phyloP scores from a whole-genome alignment of 495 filamentous ascomycete genomes.

The Letharia columbiana region DNA sequence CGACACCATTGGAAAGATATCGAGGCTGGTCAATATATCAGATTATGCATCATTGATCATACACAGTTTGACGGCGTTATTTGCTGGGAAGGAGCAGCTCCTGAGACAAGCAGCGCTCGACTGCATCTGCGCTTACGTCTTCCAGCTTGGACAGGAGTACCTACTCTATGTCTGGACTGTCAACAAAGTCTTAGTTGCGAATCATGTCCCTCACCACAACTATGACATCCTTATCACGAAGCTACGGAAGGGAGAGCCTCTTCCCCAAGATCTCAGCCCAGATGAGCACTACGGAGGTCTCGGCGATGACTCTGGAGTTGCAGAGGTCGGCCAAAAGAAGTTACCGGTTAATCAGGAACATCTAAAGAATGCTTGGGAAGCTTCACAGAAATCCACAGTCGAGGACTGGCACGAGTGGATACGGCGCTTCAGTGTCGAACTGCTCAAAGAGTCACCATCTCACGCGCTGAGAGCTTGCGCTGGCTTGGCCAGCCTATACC shows the following conservation, averaged over 20 bases:
- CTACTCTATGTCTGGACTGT: constrained; percentile 85
- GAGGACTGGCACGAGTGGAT: constrained; percentile 99
- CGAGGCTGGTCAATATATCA: constrained; percentile 91
- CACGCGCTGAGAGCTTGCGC: constrained; percentile 91
- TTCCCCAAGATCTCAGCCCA: constrained; percentile 89
- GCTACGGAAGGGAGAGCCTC: constrained; percentile 82
- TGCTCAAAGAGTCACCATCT: constrained; percentile 91
- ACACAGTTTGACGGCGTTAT: constrained; percentile 74
- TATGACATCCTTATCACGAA: constrained; percentile 87
- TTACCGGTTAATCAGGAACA: constrained; percentile 94
- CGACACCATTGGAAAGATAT: constrained; percentile 90
- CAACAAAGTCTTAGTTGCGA: constrained; percentile 59
- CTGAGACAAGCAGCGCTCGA: constrained; percentile 83
- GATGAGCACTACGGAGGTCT: constrained; percentile 74
- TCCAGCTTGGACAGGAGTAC: constrained; percentile 92
- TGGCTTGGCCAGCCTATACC: constrained; percentile 80
- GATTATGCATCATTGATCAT: constrained; percentile 94
- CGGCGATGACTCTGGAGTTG: constrained; percentile 63
- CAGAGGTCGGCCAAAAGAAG: constrained; percentile 86
- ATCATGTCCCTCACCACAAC: constrained; percentile 73
- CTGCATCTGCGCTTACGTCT: constrained; percentile 88
- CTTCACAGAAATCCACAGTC: constrained; percentile 84
- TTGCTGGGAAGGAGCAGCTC: constrained; percentile 59
- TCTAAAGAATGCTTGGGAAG: constrained; percentile 95
- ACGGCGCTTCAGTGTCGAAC: constrained; percentile 86